Conservation (phyloP, 1,139 yeast genomes). For the Sugiyamaella sp. region DNA sequence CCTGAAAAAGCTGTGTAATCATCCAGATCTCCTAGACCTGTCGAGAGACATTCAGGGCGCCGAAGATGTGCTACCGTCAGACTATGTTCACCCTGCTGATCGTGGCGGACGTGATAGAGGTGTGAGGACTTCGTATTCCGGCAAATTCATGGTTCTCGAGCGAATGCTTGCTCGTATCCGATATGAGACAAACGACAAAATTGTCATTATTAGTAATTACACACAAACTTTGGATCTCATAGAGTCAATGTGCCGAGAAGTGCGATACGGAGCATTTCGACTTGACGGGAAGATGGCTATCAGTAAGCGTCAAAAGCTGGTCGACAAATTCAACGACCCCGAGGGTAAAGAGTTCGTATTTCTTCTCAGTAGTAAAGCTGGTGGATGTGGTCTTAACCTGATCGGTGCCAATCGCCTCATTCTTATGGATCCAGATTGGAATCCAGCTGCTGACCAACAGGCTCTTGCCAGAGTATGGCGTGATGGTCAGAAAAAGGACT, state of each 20-base stretch:
- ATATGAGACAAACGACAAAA: conserved; percentile 86
- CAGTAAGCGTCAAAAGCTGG: conserved; percentile 89
- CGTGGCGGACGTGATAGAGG: conserved; percentile 61
- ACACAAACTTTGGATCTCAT: conserved; percentile 92
- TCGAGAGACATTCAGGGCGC: conserved; percentile 78
- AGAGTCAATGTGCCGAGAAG: conserved; percentile 77
- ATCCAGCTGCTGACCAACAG: conserved; percentile 98
- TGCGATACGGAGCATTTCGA: conserved; percentile 76
- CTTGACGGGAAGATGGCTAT: conserved; percentile 93
- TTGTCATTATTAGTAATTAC: conserved; percentile 90
- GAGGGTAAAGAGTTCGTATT: conserved; percentile 87
- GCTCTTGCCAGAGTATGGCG: conserved; percentile 99
- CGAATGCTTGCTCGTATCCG: conserved; percentile 78
- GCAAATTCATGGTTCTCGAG: conserved; percentile 59
- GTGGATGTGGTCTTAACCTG: conserved; percentile 97
- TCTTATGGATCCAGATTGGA: conserved; percentile 96
- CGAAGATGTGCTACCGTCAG: conserved; percentile 70
- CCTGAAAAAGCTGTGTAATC: conserved; percentile 87
- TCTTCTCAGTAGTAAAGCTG: conserved; percentile 91
- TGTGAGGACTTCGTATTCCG: conserved; percentile 60
- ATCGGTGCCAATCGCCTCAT: conserved; percentile 94
- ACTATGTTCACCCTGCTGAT: conserved; percentile 54
- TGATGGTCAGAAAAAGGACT: conserved; percentile 97
- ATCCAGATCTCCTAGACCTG: conserved; percentile 79
- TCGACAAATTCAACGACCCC: conserved; percentile 89